These are phyloP conservation scores for Nigrospora sphaerica DNA, from an alignment of 2,329 filamentous ascomycete genomes.

Conservation along the genomic window DNA sequence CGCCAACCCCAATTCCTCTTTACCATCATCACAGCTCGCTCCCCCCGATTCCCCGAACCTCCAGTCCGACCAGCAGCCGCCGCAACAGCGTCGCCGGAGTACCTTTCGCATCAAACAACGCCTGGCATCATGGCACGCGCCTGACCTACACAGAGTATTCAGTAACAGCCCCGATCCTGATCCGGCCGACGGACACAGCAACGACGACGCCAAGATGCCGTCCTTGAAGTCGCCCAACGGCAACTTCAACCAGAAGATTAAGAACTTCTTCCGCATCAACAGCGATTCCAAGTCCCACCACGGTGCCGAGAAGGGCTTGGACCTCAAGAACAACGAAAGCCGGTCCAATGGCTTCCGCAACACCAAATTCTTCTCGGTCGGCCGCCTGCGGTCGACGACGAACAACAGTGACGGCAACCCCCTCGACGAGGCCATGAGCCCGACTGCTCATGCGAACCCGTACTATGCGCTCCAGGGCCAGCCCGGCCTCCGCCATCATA, in stretches of 20 bases:
- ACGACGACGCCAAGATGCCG: conserved; percentile 32
- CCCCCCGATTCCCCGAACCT: conserved; percentile 1
- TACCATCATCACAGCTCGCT: conserved; percentile 3
- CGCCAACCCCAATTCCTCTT: conserved; percentile 5
- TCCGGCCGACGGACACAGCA: conserved; percentile 2
- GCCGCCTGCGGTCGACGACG: conserved; percentile 81
- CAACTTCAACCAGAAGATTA: conserved; percentile 62
- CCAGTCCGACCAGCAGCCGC: conserved; percentile 10
- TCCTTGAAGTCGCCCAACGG: conserved; percentile 45
- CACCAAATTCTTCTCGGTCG: conserved; percentile 80
- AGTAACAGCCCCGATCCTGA: conserved; percentile 10
- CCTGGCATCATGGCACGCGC: conserved; percentile 25
- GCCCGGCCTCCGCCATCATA: conserved; percentile 87
- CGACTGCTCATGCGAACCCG: conserved; percentile 89
- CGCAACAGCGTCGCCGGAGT: conserved; percentile 2
- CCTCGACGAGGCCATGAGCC: conserved; percentile 81
- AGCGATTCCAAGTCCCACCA: conserved; percentile 29
- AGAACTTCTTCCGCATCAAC: conserved; percentile 65
- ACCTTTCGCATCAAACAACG: conserved; percentile 22
- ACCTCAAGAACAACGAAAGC: conserved; percentile 46
- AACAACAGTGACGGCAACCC: conserved; percentile 89
- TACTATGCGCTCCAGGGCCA: conserved; percentile 97
- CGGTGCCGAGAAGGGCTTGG: conserved; percentile 21
- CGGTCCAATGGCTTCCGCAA: conserved; percentile 66
- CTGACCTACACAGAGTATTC: conserved; percentile 11